These are phyloP conservation scores for Carpinus fangiana DNA, from an alignment of 306 rosid genomes.

Conservation along the genomic window DNA sequence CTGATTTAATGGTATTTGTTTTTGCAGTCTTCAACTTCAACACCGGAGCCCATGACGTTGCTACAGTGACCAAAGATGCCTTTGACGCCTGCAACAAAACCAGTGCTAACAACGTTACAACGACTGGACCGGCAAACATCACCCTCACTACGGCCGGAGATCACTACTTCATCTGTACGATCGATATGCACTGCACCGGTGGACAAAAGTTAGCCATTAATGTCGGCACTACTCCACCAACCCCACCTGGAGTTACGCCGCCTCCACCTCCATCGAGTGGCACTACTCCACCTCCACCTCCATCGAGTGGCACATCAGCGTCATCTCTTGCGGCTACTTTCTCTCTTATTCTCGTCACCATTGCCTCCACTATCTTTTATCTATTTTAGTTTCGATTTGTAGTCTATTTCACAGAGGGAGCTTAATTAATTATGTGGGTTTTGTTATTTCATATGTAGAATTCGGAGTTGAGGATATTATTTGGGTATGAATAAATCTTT, in stretches of 20 bases:
- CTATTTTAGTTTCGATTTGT: constrained; percentile 18
- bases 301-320: constrained; percentile 30
- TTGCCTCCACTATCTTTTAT: constrained; percentile 17
- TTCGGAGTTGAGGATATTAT: background rate
- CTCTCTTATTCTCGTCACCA: constrained; percentile 20
- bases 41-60: background rate
- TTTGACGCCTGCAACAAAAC: constrained; percentile 14
- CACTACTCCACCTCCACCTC: constrained; percentile 17
- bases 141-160: constrained; percentile 7
- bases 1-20: no score
- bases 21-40: constrained; percentile 34
- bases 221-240: constrained; percentile 15
- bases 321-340: constrained; percentile 18
- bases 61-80: constrained; percentile 1
- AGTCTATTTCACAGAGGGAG: background rate
- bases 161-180: constrained; percentile 36
- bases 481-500: background rate
- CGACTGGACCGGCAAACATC: constrained; percentile 27
- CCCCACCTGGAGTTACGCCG: no score
- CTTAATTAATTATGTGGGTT: background rate
- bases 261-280: no score
- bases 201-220: constrained; percentile 54
- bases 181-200: constrained; percentile 37
- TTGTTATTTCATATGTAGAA: background rate
- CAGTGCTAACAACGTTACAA: no score